These are phyloP conservation scores for Larix kaempferi DNA, from an alignment of 75 land plant species.

Conservation along the genomic window DNA sequence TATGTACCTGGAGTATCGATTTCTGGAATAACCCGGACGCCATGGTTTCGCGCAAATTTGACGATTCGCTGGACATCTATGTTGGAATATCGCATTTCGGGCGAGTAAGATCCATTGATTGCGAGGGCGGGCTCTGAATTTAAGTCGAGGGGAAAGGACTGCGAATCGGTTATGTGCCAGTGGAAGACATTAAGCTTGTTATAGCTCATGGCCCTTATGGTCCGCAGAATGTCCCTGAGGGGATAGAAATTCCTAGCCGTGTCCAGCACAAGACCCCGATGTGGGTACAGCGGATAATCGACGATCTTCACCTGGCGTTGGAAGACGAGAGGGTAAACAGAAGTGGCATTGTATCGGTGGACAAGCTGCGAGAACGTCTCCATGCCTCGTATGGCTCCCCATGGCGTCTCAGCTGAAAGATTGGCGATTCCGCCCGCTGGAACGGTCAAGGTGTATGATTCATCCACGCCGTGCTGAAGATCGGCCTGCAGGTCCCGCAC, in stretches of 20 bases:
- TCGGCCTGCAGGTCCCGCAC: conserved; percentile 45
- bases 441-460: conserved; percentile 64
- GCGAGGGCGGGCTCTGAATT: conserved; percentile 81
- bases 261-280: conserved; percentile 80
- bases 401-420: conserved; percentile 56
- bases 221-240: conserved; percentile 59
- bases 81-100: conserved; percentile 47
- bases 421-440: conserved; percentile 23
- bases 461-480: conserved; percentile 72
- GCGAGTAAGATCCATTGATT: conserved; percentile 63
- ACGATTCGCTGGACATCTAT: conserved; percentile 54
- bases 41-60: conserved; percentile 46
- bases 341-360: conserved; percentile 14
- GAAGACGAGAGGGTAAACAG: conserved; percentile 23
- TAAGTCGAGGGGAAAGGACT: conserved; percentile 79
- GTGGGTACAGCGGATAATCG: conserved; percentile 62
- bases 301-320: conserved; percentile 20
- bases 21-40: conserved; percentile 85
- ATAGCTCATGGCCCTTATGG: conserved; percentile 61
- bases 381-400: conserved; percentile 94
- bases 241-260: conserved; percentile 77
- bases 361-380: conserved; percentile 94
- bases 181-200: conserved; percentile 93
- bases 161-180: conserved; percentile 95
- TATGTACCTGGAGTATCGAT: conserved; percentile 74